Base-by-base conservation (phyloP, 345 rosid species). In the Laguncularia racemosa region DNA sequence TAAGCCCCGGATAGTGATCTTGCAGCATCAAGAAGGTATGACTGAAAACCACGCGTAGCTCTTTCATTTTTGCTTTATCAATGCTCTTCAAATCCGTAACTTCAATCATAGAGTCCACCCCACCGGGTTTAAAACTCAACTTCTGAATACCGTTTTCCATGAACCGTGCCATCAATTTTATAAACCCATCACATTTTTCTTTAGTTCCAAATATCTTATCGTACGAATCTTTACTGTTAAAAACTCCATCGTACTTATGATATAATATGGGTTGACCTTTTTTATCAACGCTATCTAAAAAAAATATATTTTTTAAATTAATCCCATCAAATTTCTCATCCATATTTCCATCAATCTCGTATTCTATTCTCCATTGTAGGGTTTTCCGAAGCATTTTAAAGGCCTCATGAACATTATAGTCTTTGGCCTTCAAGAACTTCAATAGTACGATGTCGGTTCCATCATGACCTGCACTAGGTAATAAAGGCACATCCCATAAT, bases 401-500 rank as follows among this genome's bases (percentile, higher is more conserved):
- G 13, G 92, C 86, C 17, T 80, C 81, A 0, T 60, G 57, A 0
- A 69, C 84, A 56, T 73, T 78, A 48, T 53, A 82, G 40, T 66
- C 67, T 12, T 62, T 69, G 0, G 83, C 82, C 58, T 69, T 73
- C 56, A 80, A 67, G 79, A 82, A 80, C 61, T 82, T 85, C 55
- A 58, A 17, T 2, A 85, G 72, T 46, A 85, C 72, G 21, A 26
- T 38, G 14, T 82, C 76, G 3, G 84, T 78, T 15, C 83, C 75
- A 58, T 61, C 69, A 28, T 80, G 88, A 58, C 76, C 70, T 55
- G 61, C 66, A 26, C 83, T 78, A n/a, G 86, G 88, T 66, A 82
- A 57, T 38, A 82, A 50, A 40, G 92, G 80, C 46, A 82, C 76
- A 0, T 84, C 84, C 92, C 88, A 80, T 2, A 82, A 60, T 18